Base-by-base conservation (phyloP, 371 early-diverging fungal species). In the Funneliformis caledonium region DNA sequence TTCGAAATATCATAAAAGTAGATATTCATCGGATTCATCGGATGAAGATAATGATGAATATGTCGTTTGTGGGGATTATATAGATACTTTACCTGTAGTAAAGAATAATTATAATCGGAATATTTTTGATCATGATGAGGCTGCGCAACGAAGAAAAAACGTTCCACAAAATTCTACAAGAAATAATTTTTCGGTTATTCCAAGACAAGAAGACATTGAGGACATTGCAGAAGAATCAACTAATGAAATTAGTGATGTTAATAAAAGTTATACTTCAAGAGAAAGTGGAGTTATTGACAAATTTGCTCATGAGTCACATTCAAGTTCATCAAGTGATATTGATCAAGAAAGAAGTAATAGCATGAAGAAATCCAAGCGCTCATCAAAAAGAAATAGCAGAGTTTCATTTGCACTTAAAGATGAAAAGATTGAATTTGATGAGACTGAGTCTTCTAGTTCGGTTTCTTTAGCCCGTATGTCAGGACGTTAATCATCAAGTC, bases 401-500 rank as follows among this genome's bases (percentile, higher is more conserved):
- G 76, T 76, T 3, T 76, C 76, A 37, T 76, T 76, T 62, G 76
- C 76, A 61, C 60, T 31, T 22, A 64, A 31, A 45, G 62, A 76
- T 19, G 76, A 76, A 64, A 76, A 76, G 62, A 76, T 76, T 14
- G 76, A 76, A n/a, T 76, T 42, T 43, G 42, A 76, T 43, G 76
- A 76, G 2, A 37, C 37, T 16, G 76, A 76, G 26, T 76, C 76
- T 61, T 76, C 76, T 22, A 43, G 52, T 42, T 43, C 62, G 19
- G 76, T 76, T 42, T 76, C 60, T 22, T 62, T 59, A 61, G 60
- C 64, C 4, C 45, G 64, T 33, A 70, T 70, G 16, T 70, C 70
- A 22, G 60, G 61, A 0, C 11, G 76, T 3, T 61, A 37, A 26
- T 47, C 19, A 26, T 14, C 33, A 56, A 59, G 60, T 47, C 42